These are phyloP conservation scores for Lachancea cidri DNA, from an alignment of 805 yeast genomes.

Conservation along the genomic window DNA sequence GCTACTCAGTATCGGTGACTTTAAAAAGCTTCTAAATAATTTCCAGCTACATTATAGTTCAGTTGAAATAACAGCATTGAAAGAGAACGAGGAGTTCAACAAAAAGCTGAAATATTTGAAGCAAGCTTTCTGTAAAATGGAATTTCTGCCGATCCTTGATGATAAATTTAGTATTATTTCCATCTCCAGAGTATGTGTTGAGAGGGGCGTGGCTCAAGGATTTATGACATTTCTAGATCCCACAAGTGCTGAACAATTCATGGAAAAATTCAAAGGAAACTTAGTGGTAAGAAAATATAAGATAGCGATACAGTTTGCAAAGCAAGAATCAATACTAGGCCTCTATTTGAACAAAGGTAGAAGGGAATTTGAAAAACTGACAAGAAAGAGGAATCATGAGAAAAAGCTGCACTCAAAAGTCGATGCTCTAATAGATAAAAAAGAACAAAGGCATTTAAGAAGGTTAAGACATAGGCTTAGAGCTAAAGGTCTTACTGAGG, in stretches of 20 bases:
- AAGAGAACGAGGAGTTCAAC: neutral
- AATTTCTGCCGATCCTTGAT: constrained; percentile 13
- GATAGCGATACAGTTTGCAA: constrained; percentile 18
- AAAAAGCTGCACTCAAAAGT: neutral
- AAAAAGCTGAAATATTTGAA: neutral
- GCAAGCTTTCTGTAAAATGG: neutral
- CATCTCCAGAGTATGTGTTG: constrained; percentile 16
- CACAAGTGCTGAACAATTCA: constrained; percentile 14
- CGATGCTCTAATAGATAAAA: neutral
- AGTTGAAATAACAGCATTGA: too few species aligned
- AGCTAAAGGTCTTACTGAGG: constrained; percentile 16
- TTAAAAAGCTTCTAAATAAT: neutral
- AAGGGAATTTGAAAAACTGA: neutral
- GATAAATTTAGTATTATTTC: constrained; percentile 13
- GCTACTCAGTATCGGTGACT: constrained; percentile 1
- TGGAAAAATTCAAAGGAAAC: constrained; percentile 7
- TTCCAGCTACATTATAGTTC: neutral
- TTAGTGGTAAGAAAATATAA: constrained; percentile 18
- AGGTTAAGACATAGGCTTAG: constrained; percentile 22
- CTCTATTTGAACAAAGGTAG: constrained; percentile 6
- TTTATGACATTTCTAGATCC: constrained; percentile 23
- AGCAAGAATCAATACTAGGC: constrained; percentile 21
- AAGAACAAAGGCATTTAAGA: constrained; percentile 20
- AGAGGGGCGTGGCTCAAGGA: constrained; percentile 14
- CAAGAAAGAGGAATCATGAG: neutral